Evolutionary conservation across 371 early-diverging fungal species (phyloP), one percentile per base, ranked within the genome.

Genomic region (Syncephalastrum monosporum): DNA sequence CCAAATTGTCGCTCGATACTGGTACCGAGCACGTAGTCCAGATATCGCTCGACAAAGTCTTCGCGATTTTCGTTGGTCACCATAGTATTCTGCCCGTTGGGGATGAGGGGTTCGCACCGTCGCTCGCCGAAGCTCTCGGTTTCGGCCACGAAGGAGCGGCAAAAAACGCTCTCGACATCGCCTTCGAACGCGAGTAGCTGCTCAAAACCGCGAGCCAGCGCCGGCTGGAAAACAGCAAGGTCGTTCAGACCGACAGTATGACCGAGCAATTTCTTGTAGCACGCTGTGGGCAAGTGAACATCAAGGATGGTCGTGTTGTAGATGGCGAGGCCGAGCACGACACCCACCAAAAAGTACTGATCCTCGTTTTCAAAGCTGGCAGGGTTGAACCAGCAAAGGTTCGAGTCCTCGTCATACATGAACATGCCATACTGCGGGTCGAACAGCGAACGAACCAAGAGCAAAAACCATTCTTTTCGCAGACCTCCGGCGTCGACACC

Each of bases 401-500:
- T 74, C 2, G 86, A 82, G 47, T 91, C 89, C 47, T 93, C 92
- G 59, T 85, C 84, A 46, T 77, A 87, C 0, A 81, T 78, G 55
- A 87, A 87, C 87, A 87, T 87, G 16, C 85, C 84, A 64, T 91
- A 94, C 56, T 94, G 85, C 19, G 95, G 93, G 79, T 94, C 93
- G 75, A 97, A 91, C 13, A 97, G 71, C 27, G 95, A 93, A 7
- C 96, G 85, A 6, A 94, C 85, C 14, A 98, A 79, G 15, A 97
- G 80, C 59, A 91, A 75, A 61, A 96, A 94, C 94, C 95, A 97
- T 61, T 99, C 99, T 60, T 97, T 96, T 43, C 93, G 85, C 16
- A 99, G 71, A 0, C 99, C 99, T 48, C 99, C 99, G n/a, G 91
- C 95, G 75, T 98, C 98, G 3, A 88, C 94, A 69, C 90, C 85